Percentiles rank a stretch among this genome's conserved stretches.
Conservation (phyloP, 73 alveolate genomes). For the Paramecium bursaria region DNA sequence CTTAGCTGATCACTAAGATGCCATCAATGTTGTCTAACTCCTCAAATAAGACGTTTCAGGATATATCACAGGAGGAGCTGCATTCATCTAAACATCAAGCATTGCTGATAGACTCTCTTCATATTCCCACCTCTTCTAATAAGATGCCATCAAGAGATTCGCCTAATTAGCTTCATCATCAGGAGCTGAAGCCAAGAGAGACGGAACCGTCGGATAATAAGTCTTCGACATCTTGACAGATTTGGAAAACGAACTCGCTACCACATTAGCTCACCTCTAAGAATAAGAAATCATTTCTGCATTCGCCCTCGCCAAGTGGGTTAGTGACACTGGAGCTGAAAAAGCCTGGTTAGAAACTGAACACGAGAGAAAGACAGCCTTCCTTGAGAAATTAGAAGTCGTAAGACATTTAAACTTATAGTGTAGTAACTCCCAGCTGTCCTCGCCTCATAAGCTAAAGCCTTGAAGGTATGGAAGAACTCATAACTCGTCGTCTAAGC, state of each 20-base stretch:
- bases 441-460: slow-evolving; percentile 60
- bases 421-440: slow-evolving; percentile 44
- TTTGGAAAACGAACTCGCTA: slow-evolving; percentile 9
- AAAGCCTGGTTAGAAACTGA: slow-evolving; percentile 34
- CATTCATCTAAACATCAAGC: slow-evolving; percentile 4
- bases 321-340: slow-evolving; percentile 41
- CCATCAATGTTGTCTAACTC: slow-evolving; percentile 36
- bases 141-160: slow-evolving; percentile 55
- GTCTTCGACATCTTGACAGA: slow-evolving; percentile 31
- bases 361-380: slow-evolving; percentile 42
- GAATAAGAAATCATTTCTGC: slow-evolving; percentile 60
- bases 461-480: slow-evolving; percentile 35
- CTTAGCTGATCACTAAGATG: slow-evolving; percentile 58
- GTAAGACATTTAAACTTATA: neutral
- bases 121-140: slow-evolving; percentile 45
- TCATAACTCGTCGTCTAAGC: slow-evolving; percentile 22
- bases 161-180: slow-evolving; percentile 2
- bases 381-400: slow-evolving; percentile 51
- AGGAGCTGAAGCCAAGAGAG: slow-evolving; percentile 32
- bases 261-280: slow-evolving; percentile 36
- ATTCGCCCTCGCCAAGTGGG: slow-evolving; percentile 43
- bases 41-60: slow-evolving; percentile 56
- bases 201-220: slow-evolving; percentile 56
- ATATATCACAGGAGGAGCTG: slow-evolving; percentile 42
- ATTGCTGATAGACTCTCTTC: slow-evolving; percentile 54